Base-by-base conservation (phyloP, 306 rosid species). In the Vigna angularis region DNA sequence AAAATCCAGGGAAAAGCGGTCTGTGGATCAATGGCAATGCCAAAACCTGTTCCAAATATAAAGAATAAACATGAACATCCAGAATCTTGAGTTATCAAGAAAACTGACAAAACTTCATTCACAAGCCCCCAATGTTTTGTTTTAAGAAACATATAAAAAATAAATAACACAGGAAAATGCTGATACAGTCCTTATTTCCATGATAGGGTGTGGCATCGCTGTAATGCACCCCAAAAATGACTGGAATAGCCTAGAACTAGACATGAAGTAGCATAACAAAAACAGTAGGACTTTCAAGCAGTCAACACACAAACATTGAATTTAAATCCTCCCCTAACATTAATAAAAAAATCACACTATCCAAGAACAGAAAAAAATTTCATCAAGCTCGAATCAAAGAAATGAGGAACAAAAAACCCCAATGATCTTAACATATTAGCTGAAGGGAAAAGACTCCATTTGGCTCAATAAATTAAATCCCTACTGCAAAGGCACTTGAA, bases 1-100 rank as follows among this genome's bases (percentile, higher is more conserved):
- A 96, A 86, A 96, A 96, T 72, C 99, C 99, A 1, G 99, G 99
- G 81, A 96, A 96, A 49, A 96, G 92, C 26, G 99, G 99, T 82
- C 98, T 89, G 45, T 96, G 99, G 13, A 88, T 93, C 93, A 96
- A 89, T 4, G 99, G 99, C 75, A 96, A 85, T 11, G 98, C 99
- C 88, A 96, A 88, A 83, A 96, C 99, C 99, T 96, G 93, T 28
- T 73, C 42, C 52, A 85, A 73, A 68, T 17, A 34, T 79, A 70
- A 38, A 16, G 49, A 62, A 6, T 44, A 55, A 61, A 74, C 40
- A 48, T 8, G 56, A 48, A 61, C 14, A 38, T 67, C 64, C 30
- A 76, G 51, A 81, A 85, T 45, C 14, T 10, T 32, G 57, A 59
- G 58, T 70, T 34, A 78, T 9, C 76, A 59, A 42, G 49, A 14